These are phyloP conservation scores for Kurtzmaniella quercitrusa DNA, from an alignment of 1,139 yeast species.

Conservation along the genomic window DNA sequence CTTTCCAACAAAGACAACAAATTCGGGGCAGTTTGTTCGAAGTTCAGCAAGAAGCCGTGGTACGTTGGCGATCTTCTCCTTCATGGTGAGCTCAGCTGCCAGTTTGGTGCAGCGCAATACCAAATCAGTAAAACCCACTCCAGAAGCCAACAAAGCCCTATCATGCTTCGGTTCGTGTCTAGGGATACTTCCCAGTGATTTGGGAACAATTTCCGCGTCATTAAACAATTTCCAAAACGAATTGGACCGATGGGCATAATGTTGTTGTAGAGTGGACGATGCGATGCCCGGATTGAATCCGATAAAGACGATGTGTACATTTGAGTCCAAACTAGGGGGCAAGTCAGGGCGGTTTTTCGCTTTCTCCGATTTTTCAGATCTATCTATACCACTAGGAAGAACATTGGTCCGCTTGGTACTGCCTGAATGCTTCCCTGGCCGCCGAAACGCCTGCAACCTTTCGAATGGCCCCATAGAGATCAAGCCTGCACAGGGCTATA, in stretches of 20 bases:
- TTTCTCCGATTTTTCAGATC: not conserved
- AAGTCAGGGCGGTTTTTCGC: constrained; percentile 18
- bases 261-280: constrained; percentile 62
- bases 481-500: constrained; percentile 10
- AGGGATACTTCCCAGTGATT: not conserved
- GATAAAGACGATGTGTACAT: constrained; percentile 48
- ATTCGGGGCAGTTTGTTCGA: constrained; percentile 28
- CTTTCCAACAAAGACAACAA: constrained; percentile 63
- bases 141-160: constrained; percentile 38
- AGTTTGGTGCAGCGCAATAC: constrained; percentile 62
- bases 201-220: constrained; percentile 28
- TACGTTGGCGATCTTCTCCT: constrained; percentile 56
- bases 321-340: constrained; percentile 29
- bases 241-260: constrained; percentile 71
- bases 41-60: constrained; percentile 50
- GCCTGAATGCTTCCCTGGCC: not conserved
- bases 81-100: constrained; percentile 47
- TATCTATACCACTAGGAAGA: not conserved
- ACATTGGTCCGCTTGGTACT: not conserved
- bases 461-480: constrained; percentile 3
- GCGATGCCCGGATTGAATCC: constrained; percentile 75
- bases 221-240: constrained; percentile 66
- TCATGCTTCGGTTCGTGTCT: constrained; percentile 33
- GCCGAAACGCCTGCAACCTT: not conserved
- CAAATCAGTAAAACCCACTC: constrained; percentile 70